phyloP scores from a whole-genome alignment of 169 alveolate species.

The Plasmodium vivax region DNA sequence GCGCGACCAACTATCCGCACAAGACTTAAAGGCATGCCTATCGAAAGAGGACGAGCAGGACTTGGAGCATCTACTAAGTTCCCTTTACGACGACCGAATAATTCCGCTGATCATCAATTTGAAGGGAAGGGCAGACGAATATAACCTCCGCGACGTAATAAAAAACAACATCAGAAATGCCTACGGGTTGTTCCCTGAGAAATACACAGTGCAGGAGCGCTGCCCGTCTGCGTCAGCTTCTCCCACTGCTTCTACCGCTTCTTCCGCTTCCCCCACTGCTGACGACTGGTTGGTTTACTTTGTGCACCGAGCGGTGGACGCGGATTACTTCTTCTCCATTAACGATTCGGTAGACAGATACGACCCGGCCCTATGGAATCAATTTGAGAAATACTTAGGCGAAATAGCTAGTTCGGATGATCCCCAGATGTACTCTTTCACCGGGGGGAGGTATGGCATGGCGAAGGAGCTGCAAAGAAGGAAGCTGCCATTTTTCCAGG shows the following conservation, averaged over 20 bases:
- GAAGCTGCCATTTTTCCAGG: conserved; percentile 82
- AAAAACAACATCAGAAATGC: conserved; percentile 79
- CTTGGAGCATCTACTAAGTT: conserved; percentile 75
- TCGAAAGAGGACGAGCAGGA: conserved; percentile 77
- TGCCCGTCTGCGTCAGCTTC: not conserved
- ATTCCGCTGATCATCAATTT: conserved; percentile 81
- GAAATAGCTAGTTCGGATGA: conserved; percentile 78
- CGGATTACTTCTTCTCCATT: conserved; percentile 78
- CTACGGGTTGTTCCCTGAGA: conserved; percentile 78
- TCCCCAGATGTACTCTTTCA: conserved; percentile 76
- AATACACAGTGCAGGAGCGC: conserved; percentile 75
- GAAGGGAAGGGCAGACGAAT: conserved; percentile 83
- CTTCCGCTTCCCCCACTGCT: conserved; percentile 2
- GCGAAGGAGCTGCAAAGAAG: conserved; percentile 80
- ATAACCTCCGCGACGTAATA: conserved; percentile 75
- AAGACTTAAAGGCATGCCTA: conserved; percentile 70
- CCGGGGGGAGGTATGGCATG: conserved; percentile 88
- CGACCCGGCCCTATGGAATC: conserved; percentile 77
- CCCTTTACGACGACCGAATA: conserved; percentile 83
- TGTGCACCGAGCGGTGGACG: conserved; percentile 71
- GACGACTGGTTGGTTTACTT: conserved; percentile 80
- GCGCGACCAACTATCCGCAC: conserved; percentile 43
- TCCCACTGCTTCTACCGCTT: not conserved
- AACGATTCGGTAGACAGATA: conserved; percentile 80
- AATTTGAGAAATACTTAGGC: conserved; percentile 77